Conservation (phyloP, 2,329 filamentous ascomycete genomes). For the Penicillium olsonii region DNA sequence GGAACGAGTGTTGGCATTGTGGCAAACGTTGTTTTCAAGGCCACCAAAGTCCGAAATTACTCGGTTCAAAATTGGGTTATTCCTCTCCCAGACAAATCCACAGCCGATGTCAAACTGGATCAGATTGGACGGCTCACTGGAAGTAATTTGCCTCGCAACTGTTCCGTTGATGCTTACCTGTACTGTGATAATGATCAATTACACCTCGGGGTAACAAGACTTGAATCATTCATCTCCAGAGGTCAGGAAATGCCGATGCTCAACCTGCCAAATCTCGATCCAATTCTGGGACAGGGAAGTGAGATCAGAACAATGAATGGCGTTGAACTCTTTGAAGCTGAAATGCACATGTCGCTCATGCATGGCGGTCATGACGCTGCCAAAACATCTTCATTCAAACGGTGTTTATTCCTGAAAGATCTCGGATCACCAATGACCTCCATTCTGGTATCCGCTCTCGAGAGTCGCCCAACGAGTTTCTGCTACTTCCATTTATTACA, state of each 20-base stretch:
- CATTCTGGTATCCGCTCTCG: neutral
- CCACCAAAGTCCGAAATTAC: neutral
- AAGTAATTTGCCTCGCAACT: neutral
- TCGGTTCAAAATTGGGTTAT: neutral
- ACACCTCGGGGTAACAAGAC: neutral
- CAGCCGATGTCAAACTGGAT: neutral
- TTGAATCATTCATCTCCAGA: slow-evolving; percentile 16
- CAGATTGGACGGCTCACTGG: neutral
- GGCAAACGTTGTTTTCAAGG: neutral
- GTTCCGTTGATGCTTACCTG: neutral
- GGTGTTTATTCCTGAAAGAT: neutral
- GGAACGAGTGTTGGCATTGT: neutral
- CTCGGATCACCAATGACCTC: neutral
- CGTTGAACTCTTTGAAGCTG: neutral
- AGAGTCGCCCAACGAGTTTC: neutral
- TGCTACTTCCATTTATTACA: neutral
- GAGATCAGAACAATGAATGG: neutral
- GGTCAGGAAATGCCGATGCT: neutral
- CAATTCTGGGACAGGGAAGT: neutral
- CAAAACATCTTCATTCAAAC: neutral
- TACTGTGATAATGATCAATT: neutral
- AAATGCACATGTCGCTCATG: neutral
- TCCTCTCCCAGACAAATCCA: neutral
- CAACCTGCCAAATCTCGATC: neutral
- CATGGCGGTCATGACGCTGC: neutral